phyloP scores from a whole-genome alignment of 116 monocot genomes.

The Trichopus zeylanicus region DNA sequence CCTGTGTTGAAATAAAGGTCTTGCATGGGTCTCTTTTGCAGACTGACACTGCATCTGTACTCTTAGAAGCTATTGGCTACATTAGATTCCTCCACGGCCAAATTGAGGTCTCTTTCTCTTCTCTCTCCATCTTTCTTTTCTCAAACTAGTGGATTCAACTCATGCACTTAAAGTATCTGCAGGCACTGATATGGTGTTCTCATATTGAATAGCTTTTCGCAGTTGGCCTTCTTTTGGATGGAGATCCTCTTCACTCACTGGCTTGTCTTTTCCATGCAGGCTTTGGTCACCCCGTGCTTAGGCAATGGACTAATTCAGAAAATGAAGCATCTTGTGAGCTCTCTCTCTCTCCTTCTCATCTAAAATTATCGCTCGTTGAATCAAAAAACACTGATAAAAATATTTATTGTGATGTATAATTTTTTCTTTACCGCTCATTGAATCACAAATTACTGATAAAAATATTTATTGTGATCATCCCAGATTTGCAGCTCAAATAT shows the following conservation, averaged over 20 bases:
- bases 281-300: slow-evolving; percentile 84
- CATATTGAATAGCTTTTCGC: too few relatives aligned
- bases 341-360: too few relatives aligned
- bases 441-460: too few relatives aligned
- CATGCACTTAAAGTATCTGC: slow-evolving; percentile 52
- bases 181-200: too few relatives aligned
- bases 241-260: slow-evolving; percentile 4
- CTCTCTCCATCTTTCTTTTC: too few relatives aligned
- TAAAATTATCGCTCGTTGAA: too few relatives aligned
- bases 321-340: slow-evolving; percentile 21
- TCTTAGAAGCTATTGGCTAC: slow-evolving; percentile 92
- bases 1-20: slow-evolving; percentile 28
- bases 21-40: slow-evolving; percentile 40
- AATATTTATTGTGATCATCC: too few relatives aligned
- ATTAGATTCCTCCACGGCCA: slow-evolving; percentile 95
- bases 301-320: slow-evolving; percentile 30
- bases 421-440: too few relatives aligned
- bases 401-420: too few relatives aligned
- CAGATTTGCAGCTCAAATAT: too few relatives aligned
- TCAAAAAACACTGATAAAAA: too few relatives aligned
- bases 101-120: slow-evolving; percentile 58
- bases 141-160: too few relatives aligned
- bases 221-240: slow-evolving; percentile 10
- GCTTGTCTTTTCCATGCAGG: slow-evolving; percentile 32
- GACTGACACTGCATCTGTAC: slow-evolving; percentile 99